Evolutionary conservation across 192 early-diverging fungal species (phyloP).

Genomic region (Glomus cerebriforme): DNA sequence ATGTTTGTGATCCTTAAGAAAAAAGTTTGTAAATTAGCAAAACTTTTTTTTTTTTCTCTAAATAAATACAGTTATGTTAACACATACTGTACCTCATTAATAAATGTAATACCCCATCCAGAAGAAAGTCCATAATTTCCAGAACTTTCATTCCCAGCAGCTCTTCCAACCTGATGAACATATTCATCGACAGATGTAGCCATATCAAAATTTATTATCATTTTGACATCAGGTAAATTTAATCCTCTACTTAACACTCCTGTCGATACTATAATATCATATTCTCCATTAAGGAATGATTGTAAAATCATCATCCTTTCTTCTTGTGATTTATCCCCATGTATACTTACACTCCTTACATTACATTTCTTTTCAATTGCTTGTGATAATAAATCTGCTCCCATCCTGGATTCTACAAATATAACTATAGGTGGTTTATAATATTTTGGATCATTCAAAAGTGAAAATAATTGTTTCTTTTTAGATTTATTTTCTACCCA

Average conservation of each 20-base stretch:
- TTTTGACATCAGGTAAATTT: slow-evolving; percentile 47
- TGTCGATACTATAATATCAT: slow-evolving; percentile 52
- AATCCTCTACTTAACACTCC: slow-evolving; percentile 57
- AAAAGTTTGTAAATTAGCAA: too few relatives aligned
- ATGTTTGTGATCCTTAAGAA: slow-evolving; percentile 43
- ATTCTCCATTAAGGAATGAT: slow-evolving; percentile 34
- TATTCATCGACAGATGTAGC: slow-evolving; percentile 57
- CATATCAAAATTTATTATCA: slow-evolving; percentile 64
- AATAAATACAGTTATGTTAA: background rate
- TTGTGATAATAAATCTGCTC: slow-evolving; percentile 52
- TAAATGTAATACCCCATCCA: slow-evolving; percentile 62
- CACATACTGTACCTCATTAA: slow-evolving; percentile 45
- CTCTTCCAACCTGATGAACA: slow-evolving; percentile 58
- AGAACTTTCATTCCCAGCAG: slow-evolving; percentile 32
- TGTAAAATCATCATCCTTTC: slow-evolving; percentile 44
- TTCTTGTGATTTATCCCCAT: slow-evolving; percentile 51
- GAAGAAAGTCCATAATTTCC: background rate
- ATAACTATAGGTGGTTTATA: slow-evolving; percentile 53
- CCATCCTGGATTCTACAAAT: slow-evolving; percentile 57
- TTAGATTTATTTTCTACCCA: slow-evolving; percentile 61
- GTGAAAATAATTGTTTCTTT: slow-evolving; percentile 54
- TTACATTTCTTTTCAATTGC: slow-evolving; percentile 47
- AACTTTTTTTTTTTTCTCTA: background rate
- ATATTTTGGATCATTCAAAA: slow-evolving; percentile 55
- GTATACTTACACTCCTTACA: slow-evolving; percentile 47